Evolutionary conservation across 345 rosid species (phyloP).

Genomic region (Mangifera indica): DNA sequence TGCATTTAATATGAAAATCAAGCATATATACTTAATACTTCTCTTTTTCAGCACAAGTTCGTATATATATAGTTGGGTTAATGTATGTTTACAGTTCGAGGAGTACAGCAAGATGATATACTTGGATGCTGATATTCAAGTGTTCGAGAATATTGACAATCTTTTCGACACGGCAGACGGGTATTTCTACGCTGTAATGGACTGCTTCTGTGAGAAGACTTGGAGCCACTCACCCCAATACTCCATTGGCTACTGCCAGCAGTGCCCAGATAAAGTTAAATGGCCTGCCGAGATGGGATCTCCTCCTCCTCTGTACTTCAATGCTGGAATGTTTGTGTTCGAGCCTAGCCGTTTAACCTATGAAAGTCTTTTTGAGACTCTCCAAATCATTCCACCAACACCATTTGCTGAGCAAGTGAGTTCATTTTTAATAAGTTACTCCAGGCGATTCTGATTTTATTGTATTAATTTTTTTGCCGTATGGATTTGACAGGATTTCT

Average conservation of each 20-base stretch:
- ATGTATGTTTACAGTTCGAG: slow-evolving; percentile 43
- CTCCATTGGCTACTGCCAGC: slow-evolving; percentile 76
- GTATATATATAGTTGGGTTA: background rate
- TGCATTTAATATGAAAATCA: too few species aligned
- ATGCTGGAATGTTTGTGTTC: slow-evolving; percentile 78
- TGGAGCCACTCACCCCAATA: slow-evolving; percentile 67
- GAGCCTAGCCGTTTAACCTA: slow-evolving; percentile 59
- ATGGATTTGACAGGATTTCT: slow-evolving; percentile 49
- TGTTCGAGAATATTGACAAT: slow-evolving; percentile 65
- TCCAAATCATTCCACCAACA: slow-evolving; percentile 58
- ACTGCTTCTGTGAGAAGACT: slow-evolving; percentile 75
- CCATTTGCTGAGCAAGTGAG: slow-evolving; percentile 79
- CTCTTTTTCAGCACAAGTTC: too few species aligned
- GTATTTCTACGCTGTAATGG: slow-evolving; percentile 68
- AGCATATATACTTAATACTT: too few species aligned
- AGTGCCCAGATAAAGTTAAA: slow-evolving; percentile 57
- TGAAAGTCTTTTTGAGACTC: slow-evolving; percentile 43
- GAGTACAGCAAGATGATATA: slow-evolving; percentile 80
- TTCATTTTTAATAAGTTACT: background rate
- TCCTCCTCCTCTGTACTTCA: slow-evolving; percentile 69
- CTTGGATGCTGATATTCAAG: slow-evolving; percentile 82
- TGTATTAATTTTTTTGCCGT: background rate
- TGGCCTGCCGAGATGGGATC: slow-evolving; percentile 70
- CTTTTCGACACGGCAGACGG: slow-evolving; percentile 63
- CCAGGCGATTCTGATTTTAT: background rate